A percentile compares a stretch with the other conserved stretches of the same genome.
These are phyloP conservation scores for Xylaria multiplex DNA, from an alignment of 2,329 filamentous ascomycete species.

Conservation along the genomic window DNA sequence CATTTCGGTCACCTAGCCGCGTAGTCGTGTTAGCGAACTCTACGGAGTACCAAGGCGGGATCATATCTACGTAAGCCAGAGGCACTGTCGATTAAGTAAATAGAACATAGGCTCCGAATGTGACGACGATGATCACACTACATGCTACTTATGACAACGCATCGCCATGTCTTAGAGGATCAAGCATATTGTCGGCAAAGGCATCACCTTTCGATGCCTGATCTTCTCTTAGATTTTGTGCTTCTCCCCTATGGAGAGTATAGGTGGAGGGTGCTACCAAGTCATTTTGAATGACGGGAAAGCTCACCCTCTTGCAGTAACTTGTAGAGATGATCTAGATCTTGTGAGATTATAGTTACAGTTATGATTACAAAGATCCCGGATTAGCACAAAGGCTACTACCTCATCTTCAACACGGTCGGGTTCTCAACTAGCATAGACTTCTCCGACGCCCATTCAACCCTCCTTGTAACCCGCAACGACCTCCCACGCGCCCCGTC, in stretches of 20 bases:
- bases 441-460: neutral
- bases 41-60: no score
- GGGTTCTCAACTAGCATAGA: neutral
- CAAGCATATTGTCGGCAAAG: neutral
- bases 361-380: neutral
- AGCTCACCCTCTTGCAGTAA: no score
- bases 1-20: neutral
- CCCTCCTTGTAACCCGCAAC: neutral
- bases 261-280: no score
- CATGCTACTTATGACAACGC: neutral
- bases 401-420: neutral
- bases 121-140: neutral
- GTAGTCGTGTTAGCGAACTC: no score
- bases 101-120: neutral
- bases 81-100: neutral
- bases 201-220: neutral
- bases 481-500: neutral
- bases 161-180: neutral
- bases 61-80: no score
- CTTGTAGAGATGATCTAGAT: neutral
- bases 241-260: no score
- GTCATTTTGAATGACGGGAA: no score
- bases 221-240: neutral
- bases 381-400: neutral
- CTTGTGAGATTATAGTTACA: neutral